Evolutionary conservation across 75 land plant species (phyloP).

Genomic region (Pinus taeda): DNA sequence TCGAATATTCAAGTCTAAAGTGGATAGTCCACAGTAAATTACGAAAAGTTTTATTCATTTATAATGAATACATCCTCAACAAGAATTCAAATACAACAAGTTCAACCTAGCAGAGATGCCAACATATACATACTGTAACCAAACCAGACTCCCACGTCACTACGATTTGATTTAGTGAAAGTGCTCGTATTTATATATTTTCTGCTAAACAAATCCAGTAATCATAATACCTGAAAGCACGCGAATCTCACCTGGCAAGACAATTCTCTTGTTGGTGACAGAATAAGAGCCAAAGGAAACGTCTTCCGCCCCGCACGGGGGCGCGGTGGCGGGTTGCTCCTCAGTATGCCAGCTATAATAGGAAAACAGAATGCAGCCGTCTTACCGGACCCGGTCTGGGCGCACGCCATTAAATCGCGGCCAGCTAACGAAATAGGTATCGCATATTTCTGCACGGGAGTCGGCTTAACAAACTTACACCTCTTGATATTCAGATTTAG

Average conservation of each 20-base stretch:
- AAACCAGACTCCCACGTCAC: not conserved
- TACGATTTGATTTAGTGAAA: not conserved
- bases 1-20: not conserved
- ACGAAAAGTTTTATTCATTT: not conserved
- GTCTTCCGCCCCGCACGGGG: constrained; percentile 62
- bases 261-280: constrained; percentile 79
- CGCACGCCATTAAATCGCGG: constrained; percentile 90
- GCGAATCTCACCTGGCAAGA: constrained; percentile 50
- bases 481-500: constrained; percentile 70
- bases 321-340: constrained; percentile 40
- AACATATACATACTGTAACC: not conserved
- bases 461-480: constrained; percentile 86
- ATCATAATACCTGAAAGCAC: not conserved
- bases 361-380: constrained; percentile 93
- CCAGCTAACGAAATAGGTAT: constrained; percentile 77
- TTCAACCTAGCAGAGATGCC: not conserved
- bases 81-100: not conserved
- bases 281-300: constrained; percentile 69
- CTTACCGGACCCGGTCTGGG: constrained; percentile 79
- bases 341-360: constrained; percentile 72
- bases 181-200: too few relatives aligned
- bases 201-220: not conserved
- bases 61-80: not conserved
- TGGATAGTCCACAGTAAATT: not conserved
- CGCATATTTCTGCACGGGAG: constrained; percentile 81